A percentile compares a stretch with the other conserved stretches of the same genome.
Evolutionary conservation across 352 stramenopile species (phyloP).

Genomic region (Phytophthora rubi): DNA sequence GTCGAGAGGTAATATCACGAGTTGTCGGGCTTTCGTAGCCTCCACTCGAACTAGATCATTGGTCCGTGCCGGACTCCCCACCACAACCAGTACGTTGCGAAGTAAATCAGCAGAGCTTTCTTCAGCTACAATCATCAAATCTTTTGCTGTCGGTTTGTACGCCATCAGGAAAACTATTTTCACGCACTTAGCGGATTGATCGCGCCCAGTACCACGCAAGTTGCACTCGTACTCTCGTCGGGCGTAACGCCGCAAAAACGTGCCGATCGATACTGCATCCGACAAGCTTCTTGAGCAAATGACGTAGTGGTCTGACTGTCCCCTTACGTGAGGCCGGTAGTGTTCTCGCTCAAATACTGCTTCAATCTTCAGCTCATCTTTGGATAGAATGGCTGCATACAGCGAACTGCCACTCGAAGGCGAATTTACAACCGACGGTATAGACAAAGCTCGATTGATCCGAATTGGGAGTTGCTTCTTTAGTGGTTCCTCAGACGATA

Average conservation of each 20-base stretch:
- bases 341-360: constrained; percentile 40
- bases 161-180: constrained; percentile 27
- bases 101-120: constrained; percentile 33
- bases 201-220: neutral
- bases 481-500: neutral
- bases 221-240: constrained; percentile 17
- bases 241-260: constrained; percentile 19
- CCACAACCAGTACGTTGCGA: constrained; percentile 40
- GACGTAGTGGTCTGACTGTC: constrained; percentile 38
- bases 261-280: constrained; percentile 32
- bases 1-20: constrained; percentile 43
- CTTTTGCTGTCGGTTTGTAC: constrained; percentile 33
- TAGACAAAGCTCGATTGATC: constrained; percentile 20
- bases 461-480: constrained; percentile 4
- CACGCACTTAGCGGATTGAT: constrained; percentile 2
- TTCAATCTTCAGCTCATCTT: constrained; percentile 30
- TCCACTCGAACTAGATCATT: constrained; percentile 39
- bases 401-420: constrained; percentile 20
- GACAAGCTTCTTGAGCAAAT: constrained; percentile 39
- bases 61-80: constrained; percentile 32
- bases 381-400: constrained; percentile 24
- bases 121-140: constrained; percentile 30
- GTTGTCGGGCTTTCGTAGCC: constrained; percentile 31
- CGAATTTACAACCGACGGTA: constrained; percentile 9
- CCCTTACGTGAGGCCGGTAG: constrained; percentile 27